A percentile compares a stretch with the other conserved stretches of the same genome.
Conservation (phyloP, 805 yeast genomes). For the Blastobotrys robertii region DNA sequence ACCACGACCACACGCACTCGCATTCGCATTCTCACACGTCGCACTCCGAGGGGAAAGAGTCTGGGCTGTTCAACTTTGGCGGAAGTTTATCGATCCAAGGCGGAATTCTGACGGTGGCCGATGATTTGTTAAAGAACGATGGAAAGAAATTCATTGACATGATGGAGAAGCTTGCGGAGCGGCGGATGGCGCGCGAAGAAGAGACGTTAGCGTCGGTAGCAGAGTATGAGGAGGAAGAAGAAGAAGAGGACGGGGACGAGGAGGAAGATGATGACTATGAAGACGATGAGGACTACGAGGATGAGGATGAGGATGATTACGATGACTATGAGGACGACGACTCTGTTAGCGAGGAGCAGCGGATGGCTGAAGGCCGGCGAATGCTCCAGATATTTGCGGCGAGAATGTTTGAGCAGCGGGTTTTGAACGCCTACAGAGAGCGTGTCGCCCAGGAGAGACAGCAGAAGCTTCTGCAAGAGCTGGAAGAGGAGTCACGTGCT, state of each 20-base stretch:
- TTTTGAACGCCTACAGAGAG: conserved; percentile 68
- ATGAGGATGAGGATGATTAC: conserved; percentile 33
- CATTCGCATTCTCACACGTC: conserved; percentile 4
- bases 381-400: conserved; percentile 74
- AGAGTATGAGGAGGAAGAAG: conserved; percentile 21
- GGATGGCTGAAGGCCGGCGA: conserved; percentile 69
- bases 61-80: conserved; percentile 23
- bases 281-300: conserved; percentile 30
- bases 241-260: conserved; percentile 25
- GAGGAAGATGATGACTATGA: conserved; percentile 21
- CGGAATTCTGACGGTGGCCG: conserved; percentile 57
- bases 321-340: conserved; percentile 27
- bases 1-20: conserved; percentile 9
- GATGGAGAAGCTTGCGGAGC: conserved; percentile 65
- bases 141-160: conserved; percentile 71
- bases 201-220: conserved; percentile 15
- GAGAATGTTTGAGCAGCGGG: conserved; percentile 61
- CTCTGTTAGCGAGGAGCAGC: conserved; percentile 39
- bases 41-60: not conserved
- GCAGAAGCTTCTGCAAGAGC: conserved; percentile 28
- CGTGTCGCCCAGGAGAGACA: conserved; percentile 63
- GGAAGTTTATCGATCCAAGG: conserved; percentile 26
- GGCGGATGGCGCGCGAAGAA: conserved; percentile 33
- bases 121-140: conserved; percentile 64
- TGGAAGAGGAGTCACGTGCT: conserved; percentile 24